Evolutionary conservation across 345 rosid species (phyloP), one percentile per base, ranked within the genome.

Genomic region (Pelargonium nanum): DNA sequence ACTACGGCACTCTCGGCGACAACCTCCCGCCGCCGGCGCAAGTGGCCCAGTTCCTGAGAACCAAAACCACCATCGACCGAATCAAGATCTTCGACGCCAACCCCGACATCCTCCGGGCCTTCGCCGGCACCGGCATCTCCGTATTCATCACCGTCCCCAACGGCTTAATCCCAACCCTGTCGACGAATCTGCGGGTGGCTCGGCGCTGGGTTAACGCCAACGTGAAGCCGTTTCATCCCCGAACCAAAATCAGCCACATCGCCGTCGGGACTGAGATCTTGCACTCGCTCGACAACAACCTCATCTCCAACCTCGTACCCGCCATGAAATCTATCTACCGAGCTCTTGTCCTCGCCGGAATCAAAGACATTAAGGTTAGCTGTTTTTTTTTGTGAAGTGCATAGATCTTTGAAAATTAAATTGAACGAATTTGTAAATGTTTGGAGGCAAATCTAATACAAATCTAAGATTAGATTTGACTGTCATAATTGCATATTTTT

Each of bases 261-360:
- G 73, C 77, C 0, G 79, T 92, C 19, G 98, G 98, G 0, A 92
- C 85, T 45, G 98, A 92, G 72, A 72, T 92, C 32, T 28, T 88
- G 24, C 74, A 78, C 21, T 30, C 70, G 19, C 80, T 73, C 34
- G 75, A 71, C 21, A 68, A 61, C 26, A 73, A 65, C 17, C 68
- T 71, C 68, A 72, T 88, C 55, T 17, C 59, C 19, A 76, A 76
- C 72, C 92, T 91, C 12, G 74, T 88, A 10, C 87, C 88, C 19
- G 90, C 92, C 26, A 84, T 91, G 88, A 85, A 59, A 62, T 50
- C 77, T 22, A 67, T 91, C 1, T 74, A 81, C 24, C 56, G 15
- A 4, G 96, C 98, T 44, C 77, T 91, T 71, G 55, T 63, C 19
- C 76, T 44, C 17, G 82, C 81, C 22, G 92, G 95, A 58, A 75